Base-by-base conservation (phyloP, 352 stramenopile genomes). In the Pythium myriotylum region DNA sequence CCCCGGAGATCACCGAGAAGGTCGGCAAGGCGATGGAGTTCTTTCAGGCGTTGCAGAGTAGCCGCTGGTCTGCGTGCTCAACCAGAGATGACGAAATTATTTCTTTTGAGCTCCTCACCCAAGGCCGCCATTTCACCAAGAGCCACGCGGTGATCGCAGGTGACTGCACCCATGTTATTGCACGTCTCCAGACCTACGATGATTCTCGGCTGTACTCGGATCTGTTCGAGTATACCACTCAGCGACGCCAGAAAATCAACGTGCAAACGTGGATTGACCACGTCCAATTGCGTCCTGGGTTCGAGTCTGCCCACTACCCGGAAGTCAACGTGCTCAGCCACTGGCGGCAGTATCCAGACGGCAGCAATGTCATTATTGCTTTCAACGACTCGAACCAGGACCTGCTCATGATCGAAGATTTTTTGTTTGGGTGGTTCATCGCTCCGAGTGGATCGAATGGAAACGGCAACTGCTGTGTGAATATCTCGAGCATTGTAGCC, bases 41-140 rank as follows among this genome's bases (percentile, higher is more conserved):
- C 46, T 91, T 91, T 42, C 69, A 88, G 33, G 73, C 74, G 10
- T 61, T 91, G 19, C 81, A 91, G 45, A 84, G 67, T 54, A 83
- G 72, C 26, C 59, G 50, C n/a, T 91, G 81, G 81, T 45, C 32
- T 4, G 35, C 59, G n/a, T 37, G 42, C 24, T 66, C 72, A 12
- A 32, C 40, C 53, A 41, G 29, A 14, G 66, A 54, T 47, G 42
- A 54, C 29, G 50, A 61, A 16, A 63, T 68, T 23, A 16, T 58
- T 14, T 54, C 66, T 7, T 88, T 88, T 27, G 69, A 87, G 33
- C 65, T 77, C 13, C 59, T 74, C 26, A 71, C 47, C 39, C 49
- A 74, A 29, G 66, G 67, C 0, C 74, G 67, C 2, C 52, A 60
- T n/a, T 83, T 86, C 53, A 82, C 81, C 33, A 81, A 74, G 37